Evolutionary conservation across 768 basidiomycete genomes (phyloP), one percentile per base, ranked within the genome.

Genomic region (Tubosaeta brunneosetosa): DNA sequence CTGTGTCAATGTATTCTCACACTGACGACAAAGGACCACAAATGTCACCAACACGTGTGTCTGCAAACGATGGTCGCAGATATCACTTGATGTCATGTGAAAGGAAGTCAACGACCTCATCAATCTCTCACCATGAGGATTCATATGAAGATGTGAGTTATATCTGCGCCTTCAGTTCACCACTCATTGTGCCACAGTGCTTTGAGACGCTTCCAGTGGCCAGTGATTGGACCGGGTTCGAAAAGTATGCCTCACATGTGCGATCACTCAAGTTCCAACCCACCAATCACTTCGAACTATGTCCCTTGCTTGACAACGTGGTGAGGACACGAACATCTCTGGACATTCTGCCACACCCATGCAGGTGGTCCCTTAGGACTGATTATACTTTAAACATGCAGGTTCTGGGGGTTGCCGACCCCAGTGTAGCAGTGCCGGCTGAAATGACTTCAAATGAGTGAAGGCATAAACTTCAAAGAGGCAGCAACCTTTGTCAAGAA

Each of bases 41-140:
- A 77, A 81, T 57, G 70, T 71, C 1, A 53, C 52, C 2, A 82
- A 78, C 47, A 82, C 79, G 3, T 66, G 69, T 29, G 81, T 85
- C 14, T 85, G 79, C 71, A 83, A 75, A 57, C 59, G 53, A 44
- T 86, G 85, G 85, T 80, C 78, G 1, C 74, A 79, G 11, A 65
- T 80, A 25, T 79, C 82, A 1, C 64, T 85, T 49, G 78, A 84
- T 59, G 59, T 69, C n/a, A 61, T 85, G 0, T 86, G 85, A 85
- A 72, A 67, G 48, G 74, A 82, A 2, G 75, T 84, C 7, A 65
- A 72, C 47, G 72, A 78, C 53, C 63, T 81, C 1, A 48, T 66
- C 29, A 0, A 67, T 82, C 50, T 55, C 61, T 12, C 56, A 40
- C 4, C 52, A 54, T 11, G 54, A 62, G 9, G 47, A 44, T 29